These are phyloP conservation scores for Lachancea waltii DNA, from an alignment of 805 yeast genomes.

Conservation along the genomic window DNA sequence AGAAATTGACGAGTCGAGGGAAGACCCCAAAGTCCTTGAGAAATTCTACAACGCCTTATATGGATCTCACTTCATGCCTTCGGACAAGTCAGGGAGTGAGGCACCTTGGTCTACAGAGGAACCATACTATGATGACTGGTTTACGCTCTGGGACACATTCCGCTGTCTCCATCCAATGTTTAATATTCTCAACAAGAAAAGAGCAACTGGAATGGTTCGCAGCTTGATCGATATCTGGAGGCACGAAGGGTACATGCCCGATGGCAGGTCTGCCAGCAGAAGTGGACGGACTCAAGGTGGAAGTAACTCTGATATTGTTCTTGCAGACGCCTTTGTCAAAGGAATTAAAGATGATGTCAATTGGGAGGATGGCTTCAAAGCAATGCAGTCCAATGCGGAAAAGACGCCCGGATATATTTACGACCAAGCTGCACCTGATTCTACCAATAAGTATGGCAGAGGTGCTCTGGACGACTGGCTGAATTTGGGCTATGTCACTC, in stretches of 20 bases:
- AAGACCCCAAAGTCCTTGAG: slow-evolving; percentile 11
- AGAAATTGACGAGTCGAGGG: slow-evolving; percentile 15
- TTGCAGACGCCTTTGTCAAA: slow-evolving; percentile 35
- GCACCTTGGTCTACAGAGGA: slow-evolving; percentile 12
- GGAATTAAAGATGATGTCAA: slow-evolving; percentile 20
- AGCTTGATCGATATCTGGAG: slow-evolving; percentile 29
- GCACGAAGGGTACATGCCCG: slow-evolving; percentile 35
- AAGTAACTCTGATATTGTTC: slow-evolving; percentile 33
- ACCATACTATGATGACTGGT: slow-evolving; percentile 35
- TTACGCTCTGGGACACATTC: slow-evolving; percentile 37
- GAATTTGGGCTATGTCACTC: slow-evolving; percentile 29
- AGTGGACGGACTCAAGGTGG: slow-evolving; percentile 37
- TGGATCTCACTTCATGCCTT: slow-evolving; percentile 30
- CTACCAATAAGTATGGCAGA: slow-evolving; percentile 31
- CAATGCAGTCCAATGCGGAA: slow-evolving; percentile 35
- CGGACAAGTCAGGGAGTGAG: slow-evolving; percentile 27
- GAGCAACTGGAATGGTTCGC: slow-evolving; percentile 29
- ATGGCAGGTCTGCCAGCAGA: slow-evolving; percentile 34
- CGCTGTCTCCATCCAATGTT: slow-evolving; percentile 32
- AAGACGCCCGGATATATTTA: slow-evolving; percentile 29
- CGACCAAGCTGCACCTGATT: slow-evolving; percentile 29
- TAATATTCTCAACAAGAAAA: slow-evolving; percentile 27
- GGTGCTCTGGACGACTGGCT: slow-evolving; percentile 35
- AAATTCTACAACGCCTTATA: slow-evolving; percentile 28
- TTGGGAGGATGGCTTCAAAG: slow-evolving; percentile 31